These are phyloP conservation scores for Ajuga reptans DNA, from an alignment of 305 asterid species.

Conservation along the genomic window DNA sequence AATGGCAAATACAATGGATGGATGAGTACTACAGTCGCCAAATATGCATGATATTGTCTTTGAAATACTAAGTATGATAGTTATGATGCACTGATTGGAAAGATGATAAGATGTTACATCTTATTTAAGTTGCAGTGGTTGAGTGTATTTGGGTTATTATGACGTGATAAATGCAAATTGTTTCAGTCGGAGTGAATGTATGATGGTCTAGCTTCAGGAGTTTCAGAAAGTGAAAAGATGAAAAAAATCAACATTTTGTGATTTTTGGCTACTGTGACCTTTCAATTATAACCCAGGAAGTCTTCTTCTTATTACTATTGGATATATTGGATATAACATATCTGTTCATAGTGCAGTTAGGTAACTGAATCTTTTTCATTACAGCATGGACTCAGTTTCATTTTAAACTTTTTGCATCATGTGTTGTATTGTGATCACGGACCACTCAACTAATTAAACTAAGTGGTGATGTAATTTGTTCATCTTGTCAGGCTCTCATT, in stretches of 20 bases:
- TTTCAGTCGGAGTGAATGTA: constrained; percentile 6
- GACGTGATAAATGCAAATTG: not conserved
- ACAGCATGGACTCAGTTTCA: not conserved
- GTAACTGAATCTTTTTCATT: constrained; percentile 13
- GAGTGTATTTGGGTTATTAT: not conserved
- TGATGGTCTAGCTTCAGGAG: constrained; percentile 11
- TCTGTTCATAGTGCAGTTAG: not conserved
- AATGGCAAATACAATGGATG: not conserved
- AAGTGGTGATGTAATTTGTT: not conserved
- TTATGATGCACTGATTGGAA: constrained; percentile 8
- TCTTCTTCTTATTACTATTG: not conserved
- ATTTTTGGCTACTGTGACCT: not conserved
- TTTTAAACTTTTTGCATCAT: not conserved
- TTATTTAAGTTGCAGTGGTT: not conserved
- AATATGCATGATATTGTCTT: constrained; percentile 15
- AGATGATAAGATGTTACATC: constrained; percentile 10
- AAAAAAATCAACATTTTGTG: constrained; percentile 1
- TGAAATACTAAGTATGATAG: constrained; percentile 18
- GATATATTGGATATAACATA: not conserved
- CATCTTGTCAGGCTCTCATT: constrained; percentile 5
- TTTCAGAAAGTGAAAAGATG: constrained; percentile 15
- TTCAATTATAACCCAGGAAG: not conserved
- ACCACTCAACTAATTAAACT: not conserved
- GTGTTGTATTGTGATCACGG: not conserved
- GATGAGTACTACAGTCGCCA: not conserved